These are phyloP conservation scores for Euryodendron excelsum DNA, from an alignment of 148 eudicot species.

Conservation along the genomic window DNA sequence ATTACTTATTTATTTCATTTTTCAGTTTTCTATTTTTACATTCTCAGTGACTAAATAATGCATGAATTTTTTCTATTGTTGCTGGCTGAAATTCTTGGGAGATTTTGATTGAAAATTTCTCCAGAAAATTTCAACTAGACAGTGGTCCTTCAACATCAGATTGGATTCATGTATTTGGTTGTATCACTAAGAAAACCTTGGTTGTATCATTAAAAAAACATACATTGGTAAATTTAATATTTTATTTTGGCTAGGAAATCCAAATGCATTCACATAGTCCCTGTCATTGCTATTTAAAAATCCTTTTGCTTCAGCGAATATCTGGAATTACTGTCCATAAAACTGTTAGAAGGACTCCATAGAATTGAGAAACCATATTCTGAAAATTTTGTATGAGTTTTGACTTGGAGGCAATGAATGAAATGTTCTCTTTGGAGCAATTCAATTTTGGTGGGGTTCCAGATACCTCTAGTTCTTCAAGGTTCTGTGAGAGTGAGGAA, in stretches of 20 bases:
- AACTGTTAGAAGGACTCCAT: too few species aligned
- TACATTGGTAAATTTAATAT: not conserved
- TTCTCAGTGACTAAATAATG: not conserved
- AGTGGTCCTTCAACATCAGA: not conserved
- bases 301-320: not conserved
- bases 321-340: not conserved
- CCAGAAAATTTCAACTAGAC: not conserved
- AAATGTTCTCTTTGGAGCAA: conserved; percentile 4
- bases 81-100: not conserved
- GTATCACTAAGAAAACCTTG: not conserved
- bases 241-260: not conserved
- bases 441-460: not conserved
- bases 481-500: not conserved
- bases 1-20: too few species aligned
- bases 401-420: conserved; percentile 9
- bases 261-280: not conserved
- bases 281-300: not conserved
- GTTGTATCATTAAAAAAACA: not conserved
- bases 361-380: conserved; percentile 2
- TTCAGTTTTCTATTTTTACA: not conserved
- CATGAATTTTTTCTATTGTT: not conserved
- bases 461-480: not conserved
- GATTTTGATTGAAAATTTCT: not conserved
- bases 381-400: not conserved
- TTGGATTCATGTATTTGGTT: not conserved